Evolutionary conservation across 495 filamentous ascomycete species (phyloP).

Genomic region (Tuber microsphaerosporum): DNA sequence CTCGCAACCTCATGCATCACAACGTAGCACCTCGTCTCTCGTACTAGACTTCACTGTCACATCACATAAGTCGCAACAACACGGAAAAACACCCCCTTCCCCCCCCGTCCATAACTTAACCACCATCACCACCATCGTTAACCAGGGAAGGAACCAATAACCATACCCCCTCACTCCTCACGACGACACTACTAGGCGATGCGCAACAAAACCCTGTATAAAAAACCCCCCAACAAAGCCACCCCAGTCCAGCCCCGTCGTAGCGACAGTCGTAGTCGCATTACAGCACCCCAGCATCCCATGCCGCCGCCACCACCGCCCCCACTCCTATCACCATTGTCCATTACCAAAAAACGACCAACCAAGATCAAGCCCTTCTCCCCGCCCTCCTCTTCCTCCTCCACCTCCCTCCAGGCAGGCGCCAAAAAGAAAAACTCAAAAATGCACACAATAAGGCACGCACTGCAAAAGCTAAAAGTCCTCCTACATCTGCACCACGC

Average conservation of each 20-base stretch:
- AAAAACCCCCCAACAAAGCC: background rate
- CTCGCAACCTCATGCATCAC: background rate
- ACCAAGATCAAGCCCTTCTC: background rate
- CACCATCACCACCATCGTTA: background rate
- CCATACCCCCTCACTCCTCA: background rate
- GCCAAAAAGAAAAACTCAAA: background rate
- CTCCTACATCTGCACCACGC: constrained; percentile 1
- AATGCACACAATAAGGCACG: background rate
- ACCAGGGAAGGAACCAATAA: background rate
- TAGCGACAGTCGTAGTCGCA: background rate
- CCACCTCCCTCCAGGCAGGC: background rate
- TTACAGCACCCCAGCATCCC: background rate
- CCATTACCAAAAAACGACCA: background rate
- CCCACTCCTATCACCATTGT: background rate
- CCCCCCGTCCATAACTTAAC: background rate
- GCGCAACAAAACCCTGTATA: background rate
- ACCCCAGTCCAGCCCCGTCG: background rate
- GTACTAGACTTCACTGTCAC: background rate
- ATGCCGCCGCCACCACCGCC: background rate
- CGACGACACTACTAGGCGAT: background rate
- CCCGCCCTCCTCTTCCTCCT: background rate
- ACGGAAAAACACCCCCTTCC: background rate
- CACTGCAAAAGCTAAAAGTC: background rate
- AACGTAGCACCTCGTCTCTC: constrained; percentile 1
- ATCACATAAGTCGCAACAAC: constrained; percentile 2